These are phyloP conservation scores for Miscanthus lutarioriparius DNA, from an alignment of 176 grass and related monocot species.

Conservation along the genomic window DNA sequence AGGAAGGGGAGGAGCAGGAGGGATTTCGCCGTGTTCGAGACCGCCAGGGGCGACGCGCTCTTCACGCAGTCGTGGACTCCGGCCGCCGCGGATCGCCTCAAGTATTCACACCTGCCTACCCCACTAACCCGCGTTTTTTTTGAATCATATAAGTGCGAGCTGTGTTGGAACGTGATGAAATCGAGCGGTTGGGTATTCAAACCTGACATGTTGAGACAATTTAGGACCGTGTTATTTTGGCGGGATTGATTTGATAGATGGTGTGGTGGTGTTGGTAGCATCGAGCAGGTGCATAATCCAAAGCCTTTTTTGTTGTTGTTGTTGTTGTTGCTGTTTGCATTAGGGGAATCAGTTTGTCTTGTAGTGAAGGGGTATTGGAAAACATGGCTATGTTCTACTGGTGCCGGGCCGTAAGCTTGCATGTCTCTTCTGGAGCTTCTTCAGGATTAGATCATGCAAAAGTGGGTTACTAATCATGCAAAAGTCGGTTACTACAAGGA, in stretches of 20 bases:
- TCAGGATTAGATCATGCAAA: constrained; percentile 7
- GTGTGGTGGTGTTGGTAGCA: neutral
- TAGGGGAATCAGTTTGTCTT: constrained; percentile 14
- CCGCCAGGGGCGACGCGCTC: constrained; percentile 66
- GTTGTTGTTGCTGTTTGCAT: neutral
- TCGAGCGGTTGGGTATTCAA: neutral
- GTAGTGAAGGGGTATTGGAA: neutral
- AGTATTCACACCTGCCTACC: constrained; percentile 32
- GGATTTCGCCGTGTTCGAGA: constrained; percentile 69
- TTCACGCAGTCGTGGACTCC: constrained; percentile 95
- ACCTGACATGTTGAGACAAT: neutral
- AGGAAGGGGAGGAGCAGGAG: constrained; percentile 31
- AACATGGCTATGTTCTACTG: neutral
- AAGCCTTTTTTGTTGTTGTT: neutral
- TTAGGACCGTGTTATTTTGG: constrained; percentile 22
- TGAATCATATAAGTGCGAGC: neutral
- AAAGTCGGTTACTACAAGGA: neutral
- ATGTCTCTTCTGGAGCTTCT: neutral
- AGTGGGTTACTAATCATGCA: neutral
- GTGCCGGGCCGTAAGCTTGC: neutral
- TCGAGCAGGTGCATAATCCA: constrained; percentile 7
- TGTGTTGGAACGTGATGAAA: neutral
- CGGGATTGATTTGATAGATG: constrained; percentile 7
- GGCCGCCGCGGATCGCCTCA: constrained; percentile 27
- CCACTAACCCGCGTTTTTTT: neutral